Evolutionary conservation across 1,284 basidiomycete species (phyloP), one percentile per base, ranked within the genome.

Genomic region (Cystobasidiaceae sp.): DNA sequence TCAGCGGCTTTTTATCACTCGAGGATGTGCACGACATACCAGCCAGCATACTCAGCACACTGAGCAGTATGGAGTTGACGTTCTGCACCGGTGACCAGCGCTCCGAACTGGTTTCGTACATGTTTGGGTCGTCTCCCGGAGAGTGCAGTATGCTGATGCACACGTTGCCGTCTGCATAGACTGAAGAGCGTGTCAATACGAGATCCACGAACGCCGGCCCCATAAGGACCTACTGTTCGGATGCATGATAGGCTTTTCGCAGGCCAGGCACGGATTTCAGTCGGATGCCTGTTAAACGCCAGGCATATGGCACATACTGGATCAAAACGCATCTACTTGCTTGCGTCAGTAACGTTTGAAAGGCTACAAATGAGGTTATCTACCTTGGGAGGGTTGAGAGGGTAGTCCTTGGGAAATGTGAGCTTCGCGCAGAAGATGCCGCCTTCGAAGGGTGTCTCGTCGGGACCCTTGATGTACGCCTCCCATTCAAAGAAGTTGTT

Each of bases 61-160:
- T 93, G 5, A 98, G 69, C 30, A 79, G 69, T 67, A 98, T 96
- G 77, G 96, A 97, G 79, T 98, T 90, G 45, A 98, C 91, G 74
- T 88, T 90, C 79, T 96, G 92, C 0, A 98, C 93, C 17, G 96
- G 96, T 67, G 90, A 93, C 96, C 96, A 99, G 44, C 96, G 85
- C 77, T 99, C 96, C 27, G 89, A 92, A 0, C 94, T 93, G 68
- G 88, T 86, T 76, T 99, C 96, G 75, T 84, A 84, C 44, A 78
- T 76, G 52, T 82, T 78, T 21, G 83, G 82, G 71, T 83, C 96
- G 76, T 99, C 96, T 8, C 96, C 96, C 0, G 96, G 93, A 0
- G 92, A 90, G 76, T 99, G 96, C 37, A 99, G 80, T 75, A 99
- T 99, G 3, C 93, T 97, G 75, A 99, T 98, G 81, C 96, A 99